Conservation (phyloP, 768 basidiomycete genomes). For the Pulveroboletus ravenelii region DNA sequence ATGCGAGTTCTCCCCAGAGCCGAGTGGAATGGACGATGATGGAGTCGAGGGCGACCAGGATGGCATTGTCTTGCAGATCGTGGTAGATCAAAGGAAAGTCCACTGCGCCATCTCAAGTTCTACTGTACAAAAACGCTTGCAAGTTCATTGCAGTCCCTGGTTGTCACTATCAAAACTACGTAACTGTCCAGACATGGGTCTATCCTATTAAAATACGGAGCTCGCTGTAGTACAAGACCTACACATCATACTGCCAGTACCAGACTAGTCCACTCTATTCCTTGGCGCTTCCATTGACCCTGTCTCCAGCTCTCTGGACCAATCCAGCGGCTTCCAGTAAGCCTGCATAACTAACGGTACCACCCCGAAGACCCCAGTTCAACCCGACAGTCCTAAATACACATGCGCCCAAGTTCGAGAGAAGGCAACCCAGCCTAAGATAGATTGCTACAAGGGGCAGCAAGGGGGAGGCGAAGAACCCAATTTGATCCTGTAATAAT, state of each 20-base stretch:
- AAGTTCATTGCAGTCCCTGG: too few relatives aligned
- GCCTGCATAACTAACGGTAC: slow-evolving; percentile 12
- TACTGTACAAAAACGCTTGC: too few relatives aligned
- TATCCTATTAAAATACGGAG: neutral
- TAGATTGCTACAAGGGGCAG: slow-evolving; percentile 11
- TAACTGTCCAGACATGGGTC: too few relatives aligned
- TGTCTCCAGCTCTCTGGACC: neutral
- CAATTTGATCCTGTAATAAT: slow-evolving; percentile 19
- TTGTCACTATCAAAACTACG: too few relatives aligned
- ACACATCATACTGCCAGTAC: neutral
- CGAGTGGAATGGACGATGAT: slow-evolving; percentile 25
- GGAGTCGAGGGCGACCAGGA: slow-evolving; percentile 30
- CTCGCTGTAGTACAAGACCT: neutral
- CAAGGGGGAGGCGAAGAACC: slow-evolving; percentile 19
- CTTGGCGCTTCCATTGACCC: slow-evolving; percentile 13
- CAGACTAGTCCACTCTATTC: slow-evolving; percentile 1
- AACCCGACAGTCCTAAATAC: slow-evolving; percentile 17
- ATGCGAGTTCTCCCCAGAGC: slow-evolving; percentile 29
- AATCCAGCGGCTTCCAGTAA: slow-evolving; percentile 22
- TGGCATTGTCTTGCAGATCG: slow-evolving; percentile 17
- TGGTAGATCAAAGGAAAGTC: neutral
- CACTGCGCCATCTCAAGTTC: neutral
- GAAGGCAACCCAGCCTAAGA: slow-evolving; percentile 18
- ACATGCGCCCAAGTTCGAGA: slow-evolving; percentile 24
- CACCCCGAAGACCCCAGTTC: slow-evolving; percentile 19